These are phyloP conservation scores for Fusarium sp. DNA, from an alignment of 2,329 filamentous ascomycete species.

Conservation along the genomic window DNA sequence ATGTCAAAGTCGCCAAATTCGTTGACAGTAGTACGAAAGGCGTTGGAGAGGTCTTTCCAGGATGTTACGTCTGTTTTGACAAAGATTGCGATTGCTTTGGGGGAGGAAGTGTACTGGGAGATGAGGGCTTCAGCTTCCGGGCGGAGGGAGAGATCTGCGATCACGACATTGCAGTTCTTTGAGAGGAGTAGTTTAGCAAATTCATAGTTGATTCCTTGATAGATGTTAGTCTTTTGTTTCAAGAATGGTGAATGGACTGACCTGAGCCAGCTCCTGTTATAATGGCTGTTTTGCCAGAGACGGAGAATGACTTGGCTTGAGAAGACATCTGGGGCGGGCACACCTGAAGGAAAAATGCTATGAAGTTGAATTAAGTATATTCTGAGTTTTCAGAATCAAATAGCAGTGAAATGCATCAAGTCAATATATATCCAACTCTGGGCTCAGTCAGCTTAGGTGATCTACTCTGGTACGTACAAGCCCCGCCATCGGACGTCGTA, in stretches of 20 bases:
- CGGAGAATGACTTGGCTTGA: conserved; percentile 25
- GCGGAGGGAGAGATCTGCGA: conserved; percentile 57
- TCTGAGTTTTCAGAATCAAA: fast-evolving
- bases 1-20: conserved; percentile 56
- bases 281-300: conserved; percentile 37
- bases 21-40: conserved; percentile 50
- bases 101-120: conserved; percentile 33
- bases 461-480: background rate
- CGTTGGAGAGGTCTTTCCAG: conserved; percentile 52
- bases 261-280: conserved; percentile 39
- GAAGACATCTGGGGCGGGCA: conserved; percentile 6
- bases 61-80: conserved; percentile 58
- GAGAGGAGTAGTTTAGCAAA: conserved; percentile 57
- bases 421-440: background rate
- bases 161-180: conserved; percentile 57
- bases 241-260: background rate
- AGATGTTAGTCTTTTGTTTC: background rate
- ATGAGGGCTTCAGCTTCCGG: conserved; percentile 55
- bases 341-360: too few relatives aligned
- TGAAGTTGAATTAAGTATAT: too few relatives aligned
- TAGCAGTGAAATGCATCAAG: background rate
- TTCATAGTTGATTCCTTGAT: conserved; percentile 44
- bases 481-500: conserved; percentile 1
- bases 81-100: conserved; percentile 55
- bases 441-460: background rate